Percentiles rank a stretch among this genome's conserved stretches.
Conservation (phyloP, 345 rosid genomes). For the Noccaea caerulescens region DNA sequence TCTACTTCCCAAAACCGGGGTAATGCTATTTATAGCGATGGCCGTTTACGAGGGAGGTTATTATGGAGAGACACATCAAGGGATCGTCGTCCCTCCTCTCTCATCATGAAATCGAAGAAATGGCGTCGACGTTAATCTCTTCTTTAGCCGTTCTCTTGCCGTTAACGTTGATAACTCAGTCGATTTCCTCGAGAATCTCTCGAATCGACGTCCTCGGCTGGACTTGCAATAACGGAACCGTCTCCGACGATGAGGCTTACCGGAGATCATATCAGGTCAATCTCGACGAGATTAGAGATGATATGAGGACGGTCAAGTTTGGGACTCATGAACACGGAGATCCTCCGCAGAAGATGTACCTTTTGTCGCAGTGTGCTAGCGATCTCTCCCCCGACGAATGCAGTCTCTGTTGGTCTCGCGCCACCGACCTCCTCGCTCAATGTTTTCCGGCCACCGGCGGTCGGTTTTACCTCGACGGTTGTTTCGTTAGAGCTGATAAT, state of each 20-base stretch:
- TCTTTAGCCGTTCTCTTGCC: conserved; percentile 26
- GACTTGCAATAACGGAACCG: conserved; percentile 38
- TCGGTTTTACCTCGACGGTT: conserved; percentile 56
- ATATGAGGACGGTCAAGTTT: conserved; percentile 44
- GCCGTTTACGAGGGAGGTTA: neutral
- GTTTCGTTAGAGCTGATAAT: conserved; percentile 56
- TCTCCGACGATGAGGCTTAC: conserved; percentile 43
- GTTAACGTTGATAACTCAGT: conserved; percentile 18
- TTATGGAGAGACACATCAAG: conserved; percentile 14
- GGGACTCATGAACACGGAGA: conserved; percentile 46
- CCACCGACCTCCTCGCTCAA: conserved; percentile 39
- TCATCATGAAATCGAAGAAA: conserved; percentile 16
- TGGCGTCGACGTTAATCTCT: conserved; percentile 28
- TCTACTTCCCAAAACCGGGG: neutral
- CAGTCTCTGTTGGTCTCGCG: conserved; percentile 44
- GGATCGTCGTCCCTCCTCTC: conserved; percentile 23
- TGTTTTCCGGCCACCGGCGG: conserved; percentile 56
- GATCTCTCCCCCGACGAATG: conserved; percentile 53
- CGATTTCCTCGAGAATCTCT: conserved; percentile 19
- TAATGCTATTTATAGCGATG: conserved; percentile 7
- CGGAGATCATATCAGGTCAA: conserved; percentile 29
- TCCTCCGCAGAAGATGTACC: conserved; percentile 46
- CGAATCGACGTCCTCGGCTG: conserved; percentile 45
- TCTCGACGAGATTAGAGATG: conserved; percentile 38
- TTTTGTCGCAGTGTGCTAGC: conserved; percentile 55